Percentiles rank a stretch among this genome's conserved stretches.
Evolutionary conservation across 1,139 yeast species (phyloP).

Genomic region (Pneumocystis carinii): DNA sequence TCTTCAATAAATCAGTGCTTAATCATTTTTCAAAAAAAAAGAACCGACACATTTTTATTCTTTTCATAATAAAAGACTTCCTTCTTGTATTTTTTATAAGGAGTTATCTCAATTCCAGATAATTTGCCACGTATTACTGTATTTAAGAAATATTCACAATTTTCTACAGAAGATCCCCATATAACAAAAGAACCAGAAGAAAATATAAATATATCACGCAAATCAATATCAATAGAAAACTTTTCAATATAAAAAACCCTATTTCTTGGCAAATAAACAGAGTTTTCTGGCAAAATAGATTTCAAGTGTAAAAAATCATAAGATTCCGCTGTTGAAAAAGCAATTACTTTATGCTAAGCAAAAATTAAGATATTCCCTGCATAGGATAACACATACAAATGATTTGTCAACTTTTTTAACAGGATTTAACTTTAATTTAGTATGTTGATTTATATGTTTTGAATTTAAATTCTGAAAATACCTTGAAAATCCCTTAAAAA

Average conservation of each 20-base stretch:
- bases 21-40: not conserved
- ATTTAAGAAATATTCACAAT: not conserved
- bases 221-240: not conserved
- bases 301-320: not conserved
- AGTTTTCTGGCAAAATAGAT: not conserved
- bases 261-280: not conserved
- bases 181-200: not conserved
- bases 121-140: not conserved
- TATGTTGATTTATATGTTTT: not conserved
- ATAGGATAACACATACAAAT: not conserved
- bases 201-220: not conserved
- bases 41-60: not conserved
- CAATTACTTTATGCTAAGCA: not conserved
- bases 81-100: not conserved
- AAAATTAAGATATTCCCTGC: not conserved
- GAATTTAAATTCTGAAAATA: not conserved
- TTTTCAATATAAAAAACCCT: not conserved
- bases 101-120: not conserved
- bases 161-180: not conserved
- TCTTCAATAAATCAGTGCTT: not conserved
- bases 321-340: not conserved
- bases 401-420: not conserved
- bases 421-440: not conserved
- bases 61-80: not conserved
- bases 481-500: not conserved